phyloP scores from a whole-genome alignment of 225 moss, liverwort and hornwort species.

The Pseudisothecium myosuroides region DNA sequence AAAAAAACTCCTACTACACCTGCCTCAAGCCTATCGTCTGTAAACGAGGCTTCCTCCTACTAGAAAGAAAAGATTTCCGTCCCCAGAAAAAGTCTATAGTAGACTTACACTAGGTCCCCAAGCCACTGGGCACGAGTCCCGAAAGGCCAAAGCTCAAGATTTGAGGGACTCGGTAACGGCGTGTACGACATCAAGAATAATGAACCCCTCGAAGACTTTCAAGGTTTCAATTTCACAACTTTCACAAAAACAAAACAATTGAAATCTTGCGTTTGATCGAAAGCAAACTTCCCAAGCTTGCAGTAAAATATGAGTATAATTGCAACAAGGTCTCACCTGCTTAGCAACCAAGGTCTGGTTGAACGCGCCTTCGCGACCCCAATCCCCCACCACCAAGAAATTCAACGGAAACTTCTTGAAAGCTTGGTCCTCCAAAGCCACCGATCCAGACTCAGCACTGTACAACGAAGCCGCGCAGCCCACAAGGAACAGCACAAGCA shows the following conservation, averaged over 20 bases:
- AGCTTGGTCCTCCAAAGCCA: not conserved
- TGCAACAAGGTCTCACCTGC: constrained; percentile 7
- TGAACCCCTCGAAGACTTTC: not conserved
- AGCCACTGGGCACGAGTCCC: not conserved
- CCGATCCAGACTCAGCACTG: not conserved
- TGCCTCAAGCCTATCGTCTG: not conserved
- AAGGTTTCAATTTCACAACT: not conserved
- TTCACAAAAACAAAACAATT: not conserved
- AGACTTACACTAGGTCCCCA: not conserved
- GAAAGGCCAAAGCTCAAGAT: not conserved
- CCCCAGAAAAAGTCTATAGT: not conserved
- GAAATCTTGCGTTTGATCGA: not conserved
- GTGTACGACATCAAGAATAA: not conserved
- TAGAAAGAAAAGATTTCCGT: not conserved
- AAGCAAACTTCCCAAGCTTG: not conserved
- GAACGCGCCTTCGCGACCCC: constrained; percentile 45
- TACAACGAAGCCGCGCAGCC: not conserved
- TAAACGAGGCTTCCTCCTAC: not conserved
- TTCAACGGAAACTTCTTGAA: constrained; percentile 20
- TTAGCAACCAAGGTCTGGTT: constrained; percentile 46
- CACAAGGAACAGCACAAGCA: constrained; percentile 10
- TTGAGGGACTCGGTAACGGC: not conserved
- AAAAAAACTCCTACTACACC: not conserved
- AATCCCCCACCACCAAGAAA: constrained; percentile 51
- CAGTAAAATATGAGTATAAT: not conserved